A percentile compares a stretch with the other conserved stretches of the same genome.
These are phyloP conservation scores for Pseudogymnoascus sp. DNA, from an alignment of 2,329 filamentous ascomycete species.

Conservation along the genomic window DNA sequence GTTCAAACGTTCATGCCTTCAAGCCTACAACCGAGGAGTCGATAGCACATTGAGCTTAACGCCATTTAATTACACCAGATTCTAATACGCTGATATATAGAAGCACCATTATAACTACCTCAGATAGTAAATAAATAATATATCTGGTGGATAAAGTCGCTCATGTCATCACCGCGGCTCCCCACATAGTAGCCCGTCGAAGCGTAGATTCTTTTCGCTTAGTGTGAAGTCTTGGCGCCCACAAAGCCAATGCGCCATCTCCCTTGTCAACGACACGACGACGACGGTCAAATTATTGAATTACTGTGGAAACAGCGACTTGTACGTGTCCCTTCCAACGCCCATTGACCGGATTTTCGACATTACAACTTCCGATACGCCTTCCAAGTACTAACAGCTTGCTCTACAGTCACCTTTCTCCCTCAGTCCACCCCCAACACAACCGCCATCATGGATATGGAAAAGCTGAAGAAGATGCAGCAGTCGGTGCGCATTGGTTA, in stretches of 20 bases:
- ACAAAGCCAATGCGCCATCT: conserved; percentile 17
- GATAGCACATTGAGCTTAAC: neutral
- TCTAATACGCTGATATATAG: neutral
- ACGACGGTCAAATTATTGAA: conserved; percentile 17
- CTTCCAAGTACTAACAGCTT: conserved; percentile 12
- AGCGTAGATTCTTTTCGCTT: conserved; percentile 15
- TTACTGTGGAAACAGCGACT: conserved; percentile 10
- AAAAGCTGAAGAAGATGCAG: conserved; percentile 59
- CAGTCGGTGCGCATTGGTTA: conserved; percentile 46
- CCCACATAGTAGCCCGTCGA: conserved; percentile 3
- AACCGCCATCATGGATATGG: conserved; percentile 52
- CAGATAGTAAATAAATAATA: neutral
- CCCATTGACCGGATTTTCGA: conserved; percentile 1
- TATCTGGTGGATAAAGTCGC: neutral
- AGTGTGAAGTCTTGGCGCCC: conserved; percentile 22
- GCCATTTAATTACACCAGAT: neutral
- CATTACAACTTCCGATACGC: conserved; percentile 13
- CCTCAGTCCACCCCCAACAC: conserved; percentile 22
- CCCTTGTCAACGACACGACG: conserved; percentile 14
- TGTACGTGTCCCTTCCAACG: conserved; percentile 13
- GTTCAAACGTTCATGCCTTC: too few species aligned
- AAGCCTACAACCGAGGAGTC: neutral
- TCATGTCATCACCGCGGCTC: conserved; percentile 6
- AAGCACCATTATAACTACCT: neutral
- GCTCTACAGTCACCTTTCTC: conserved; percentile 15